These are phyloP conservation scores for Arachis stenosperma DNA, from an alignment of 306 rosid species.

Conservation along the genomic window DNA sequence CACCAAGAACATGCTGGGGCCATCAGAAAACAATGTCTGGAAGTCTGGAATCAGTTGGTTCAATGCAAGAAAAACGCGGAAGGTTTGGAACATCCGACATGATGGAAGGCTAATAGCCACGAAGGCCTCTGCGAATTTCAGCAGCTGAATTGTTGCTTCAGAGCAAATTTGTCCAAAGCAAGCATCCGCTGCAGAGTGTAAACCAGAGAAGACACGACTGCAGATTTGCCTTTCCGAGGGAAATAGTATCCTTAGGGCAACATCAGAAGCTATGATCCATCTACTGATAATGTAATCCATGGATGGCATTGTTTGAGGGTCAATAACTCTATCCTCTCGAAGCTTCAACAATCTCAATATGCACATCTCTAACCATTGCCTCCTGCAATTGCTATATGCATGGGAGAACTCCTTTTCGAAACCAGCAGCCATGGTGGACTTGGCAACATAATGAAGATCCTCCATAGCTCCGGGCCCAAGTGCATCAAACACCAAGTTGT, in stretches of 20 bases:
- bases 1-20: too few relatives aligned
- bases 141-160: slow-evolving; percentile 58
- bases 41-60: slow-evolving; percentile 60
- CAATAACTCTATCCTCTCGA: not conserved
- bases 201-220: slow-evolving; percentile 60
- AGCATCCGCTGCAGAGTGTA: slow-evolving; percentile 58
- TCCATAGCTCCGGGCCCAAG: not conserved
- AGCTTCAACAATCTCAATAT: not conserved
- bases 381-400: not conserved
- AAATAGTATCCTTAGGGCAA: slow-evolving; percentile 60
- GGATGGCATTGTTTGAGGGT: too few relatives aligned
- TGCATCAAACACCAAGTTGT: not conserved
- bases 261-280: slow-evolving; percentile 62
- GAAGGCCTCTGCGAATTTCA: slow-evolving; percentile 63
- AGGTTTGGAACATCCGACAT: slow-evolving; percentile 51
- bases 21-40: slow-evolving; percentile 48
- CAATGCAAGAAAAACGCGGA: slow-evolving; percentile 60
- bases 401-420: not conserved
- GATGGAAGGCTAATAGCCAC: slow-evolving; percentile 62
- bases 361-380: slow-evolving; percentile 28
- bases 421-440: not conserved
- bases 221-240: slow-evolving; percentile 71
- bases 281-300: slow-evolving; percentile 23
- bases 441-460: not conserved
- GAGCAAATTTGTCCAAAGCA: slow-evolving; percentile 75